Evolutionary conservation across 495 filamentous ascomycete genomes (phyloP).

Genomic region (Aspergillus ostianus): DNA sequence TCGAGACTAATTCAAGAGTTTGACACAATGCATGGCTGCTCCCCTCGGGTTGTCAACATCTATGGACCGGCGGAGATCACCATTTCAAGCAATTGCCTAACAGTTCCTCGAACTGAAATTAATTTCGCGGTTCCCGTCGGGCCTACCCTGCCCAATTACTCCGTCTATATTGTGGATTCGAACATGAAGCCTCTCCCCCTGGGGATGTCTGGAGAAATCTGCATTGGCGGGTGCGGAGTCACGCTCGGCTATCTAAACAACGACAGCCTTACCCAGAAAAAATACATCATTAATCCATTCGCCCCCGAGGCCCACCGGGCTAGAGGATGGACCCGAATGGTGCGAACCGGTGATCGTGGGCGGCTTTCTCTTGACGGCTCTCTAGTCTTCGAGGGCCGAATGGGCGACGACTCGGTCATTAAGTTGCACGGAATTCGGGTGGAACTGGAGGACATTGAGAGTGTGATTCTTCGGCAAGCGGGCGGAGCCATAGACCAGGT

Average conservation of each 20-base stretch:
- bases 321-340: constrained; percentile 1
- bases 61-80: constrained; percentile 26
- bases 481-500: constrained; percentile 26
- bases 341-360: constrained; percentile 15
- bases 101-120: background rate
- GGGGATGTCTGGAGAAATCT: constrained; percentile 37
- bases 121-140: constrained; percentile 1
- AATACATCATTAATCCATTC: background rate
- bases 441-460: constrained; percentile 45
- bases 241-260: constrained; percentile 29
- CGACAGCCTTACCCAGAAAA: background rate
- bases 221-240: constrained; percentile 35
- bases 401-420: constrained; percentile 41
- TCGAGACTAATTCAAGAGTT: constrained; percentile 12
- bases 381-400: constrained; percentile 31
- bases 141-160: constrained; percentile 5
- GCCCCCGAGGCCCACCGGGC: background rate
- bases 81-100: background rate
- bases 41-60: constrained; percentile 18
- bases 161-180: constrained; percentile 38
- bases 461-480: constrained; percentile 23
- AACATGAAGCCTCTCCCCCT: constrained; percentile 30
- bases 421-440: constrained; percentile 49
- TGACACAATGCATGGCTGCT: constrained; percentile 8
- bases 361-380: constrained; percentile 21